Evolutionary conservation across 2,329 filamentous ascomycete species (phyloP), one percentile per base, ranked within the genome.

Genomic region (Xylariaceae sp.): DNA sequence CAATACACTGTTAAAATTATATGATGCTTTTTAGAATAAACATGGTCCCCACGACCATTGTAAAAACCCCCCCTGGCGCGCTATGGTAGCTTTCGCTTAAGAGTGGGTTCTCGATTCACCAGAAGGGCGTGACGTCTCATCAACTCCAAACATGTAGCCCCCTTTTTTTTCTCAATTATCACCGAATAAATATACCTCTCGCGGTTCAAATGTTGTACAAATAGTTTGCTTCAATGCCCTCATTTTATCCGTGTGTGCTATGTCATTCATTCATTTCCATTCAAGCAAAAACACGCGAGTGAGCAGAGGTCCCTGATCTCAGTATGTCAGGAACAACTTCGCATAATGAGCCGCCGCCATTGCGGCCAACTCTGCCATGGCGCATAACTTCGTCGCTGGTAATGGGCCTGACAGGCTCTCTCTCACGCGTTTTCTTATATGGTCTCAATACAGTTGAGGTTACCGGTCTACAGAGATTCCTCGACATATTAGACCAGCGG

Each of bases 351-450:
- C 32, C 53, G 47, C 61, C 57, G 42, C 67, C 63, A 22, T 62
- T 65, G 53, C 72, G 78, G 69, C 84, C 84, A 29, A 80, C 81
- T 65, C 72, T 85, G 54, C 74, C 83, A 71, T 91, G 88, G 87
- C 86, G 88, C 58, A 72, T 85, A 51, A 80, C 80, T 34, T 95
- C 91, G n/a, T 78, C 85, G 48, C 74, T 85, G 58, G 80, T 88
- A 36, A 89, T 96, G 80, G 86, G 87, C 63, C 71, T 85, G 10
- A 86, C 89, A 0, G 87, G 85, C 45, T 72, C 84, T 26, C 61
- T 95, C 6, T 89, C 84, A 53, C 83, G 88, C 56, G 78, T 75
- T 1, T 96, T 97, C 67, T 73, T 96, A 41, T 87, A 84, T 61
- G 83, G 81, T 0, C 71, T 92, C 58, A 95, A 88, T 69, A 80